These are phyloP conservation scores for Hawksworthiomyces lignivorus DNA, from an alignment of 2,329 filamentous ascomycete species.

Conservation along the genomic window DNA sequence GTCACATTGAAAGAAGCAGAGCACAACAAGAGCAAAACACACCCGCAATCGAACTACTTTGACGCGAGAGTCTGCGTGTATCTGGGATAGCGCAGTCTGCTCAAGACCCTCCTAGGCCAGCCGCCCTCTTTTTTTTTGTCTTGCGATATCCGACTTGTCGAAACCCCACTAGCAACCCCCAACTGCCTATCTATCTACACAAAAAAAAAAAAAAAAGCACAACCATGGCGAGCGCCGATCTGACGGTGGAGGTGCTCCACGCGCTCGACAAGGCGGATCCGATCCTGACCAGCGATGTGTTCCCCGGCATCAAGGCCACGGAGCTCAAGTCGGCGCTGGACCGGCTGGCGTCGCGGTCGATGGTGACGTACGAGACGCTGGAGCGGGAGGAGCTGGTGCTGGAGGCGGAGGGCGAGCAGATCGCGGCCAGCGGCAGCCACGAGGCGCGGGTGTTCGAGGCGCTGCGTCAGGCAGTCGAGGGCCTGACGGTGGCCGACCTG, in stretches of 20 bases:
- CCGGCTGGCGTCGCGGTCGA: constrained; percentile 72
- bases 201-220: not conserved
- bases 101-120: too few species aligned
- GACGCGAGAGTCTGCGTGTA: too few species aligned
- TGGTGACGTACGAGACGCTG: constrained; percentile 78
- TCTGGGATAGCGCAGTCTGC: too few species aligned
- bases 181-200: not conserved
- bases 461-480: constrained; percentile 63
- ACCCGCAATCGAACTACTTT: too few species aligned
- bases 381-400: constrained; percentile 71
- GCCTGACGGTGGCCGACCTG: constrained; percentile 70
- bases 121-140: too few species aligned
- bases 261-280: constrained; percentile 56
- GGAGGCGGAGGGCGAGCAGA: constrained; percentile 65
- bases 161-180: too few species aligned
- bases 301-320: constrained; percentile 57
- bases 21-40: too few species aligned
- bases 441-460: constrained; percentile 78
- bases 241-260: constrained; percentile 58
- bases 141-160: too few species aligned
- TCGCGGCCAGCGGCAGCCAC: constrained; percentile 69
- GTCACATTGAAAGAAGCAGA: too few species aligned
- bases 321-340: constrained; percentile 83
- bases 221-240: constrained; percentile 35
- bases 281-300: constrained; percentile 60